These are phyloP conservation scores for Nemania sp. DNA, from an alignment of 2,329 filamentous ascomycete genomes.

Conservation along the genomic window DNA sequence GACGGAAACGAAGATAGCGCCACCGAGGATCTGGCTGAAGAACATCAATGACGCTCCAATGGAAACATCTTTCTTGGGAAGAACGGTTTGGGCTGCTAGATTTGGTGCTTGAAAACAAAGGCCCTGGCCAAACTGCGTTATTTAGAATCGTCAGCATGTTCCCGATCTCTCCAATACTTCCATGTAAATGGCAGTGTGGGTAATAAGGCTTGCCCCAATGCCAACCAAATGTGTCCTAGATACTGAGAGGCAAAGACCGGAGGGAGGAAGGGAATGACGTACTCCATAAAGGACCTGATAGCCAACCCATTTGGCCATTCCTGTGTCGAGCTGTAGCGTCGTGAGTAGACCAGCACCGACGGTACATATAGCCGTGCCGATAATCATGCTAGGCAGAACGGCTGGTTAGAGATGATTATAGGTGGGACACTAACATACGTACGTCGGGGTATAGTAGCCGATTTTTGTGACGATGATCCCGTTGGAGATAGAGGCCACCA, in stretches of 20 bases:
- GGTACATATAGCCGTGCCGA: conserved; percentile 43
- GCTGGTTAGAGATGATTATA: background rate
- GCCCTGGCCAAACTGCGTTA: conserved; percentile 46
- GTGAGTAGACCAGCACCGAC: conserved; percentile 49
- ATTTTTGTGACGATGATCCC: conserved; percentile 44
- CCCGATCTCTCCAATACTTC: background rate
- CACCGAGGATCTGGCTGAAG: conserved; percentile 51
- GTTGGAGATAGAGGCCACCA: conserved; percentile 46
- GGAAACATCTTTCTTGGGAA: conserved; percentile 46
- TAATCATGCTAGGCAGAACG: conserved; percentile 36
- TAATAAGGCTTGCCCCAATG: too few species aligned
- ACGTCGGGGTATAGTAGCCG: conserved; percentile 51
- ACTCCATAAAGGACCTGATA: conserved; percentile 46
- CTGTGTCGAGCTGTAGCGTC: conserved; percentile 44
- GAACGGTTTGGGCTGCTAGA: conserved; percentile 51
- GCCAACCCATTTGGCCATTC: conserved; percentile 41
- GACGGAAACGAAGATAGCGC: conserved; percentile 50
- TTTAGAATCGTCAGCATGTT: conserved; percentile 8
- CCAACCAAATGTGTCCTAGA: background rate
- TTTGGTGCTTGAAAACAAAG: conserved; percentile 48
- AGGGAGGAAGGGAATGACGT: background rate
- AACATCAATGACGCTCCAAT: conserved; percentile 49
- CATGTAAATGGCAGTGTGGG: background rate
- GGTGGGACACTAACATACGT: background rate
- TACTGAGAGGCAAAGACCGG: background rate